Conservation (phyloP, 2,329 filamentous ascomycete species). For the Fusarium sp. region DNA sequence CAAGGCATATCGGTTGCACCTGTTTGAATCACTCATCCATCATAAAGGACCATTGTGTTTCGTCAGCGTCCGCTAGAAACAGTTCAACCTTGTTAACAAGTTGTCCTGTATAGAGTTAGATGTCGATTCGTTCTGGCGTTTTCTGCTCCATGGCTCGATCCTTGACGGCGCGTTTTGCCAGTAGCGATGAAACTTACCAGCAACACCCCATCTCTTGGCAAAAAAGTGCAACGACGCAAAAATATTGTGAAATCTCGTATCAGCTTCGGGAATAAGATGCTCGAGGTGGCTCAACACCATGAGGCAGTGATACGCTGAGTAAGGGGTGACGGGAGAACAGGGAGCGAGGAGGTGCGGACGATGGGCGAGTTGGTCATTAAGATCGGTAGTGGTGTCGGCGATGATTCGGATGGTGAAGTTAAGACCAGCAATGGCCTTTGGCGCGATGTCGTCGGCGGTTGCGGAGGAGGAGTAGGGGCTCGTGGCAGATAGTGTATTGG, state of each 20-base stretch:
- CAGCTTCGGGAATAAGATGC: conserved; percentile 53
- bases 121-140: not conserved
- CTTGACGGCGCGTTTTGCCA: conserved; percentile 21
- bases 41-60: conserved; percentile 46
- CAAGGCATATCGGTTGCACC: not conserved
- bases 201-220: conserved; percentile 55
- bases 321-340: conserved; percentile 55
- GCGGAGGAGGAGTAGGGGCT: conserved; percentile 39
- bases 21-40: conserved; percentile 38
- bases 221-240: conserved; percentile 55
- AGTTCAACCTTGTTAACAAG: conserved; percentile 50
- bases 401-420: conserved; percentile 58
- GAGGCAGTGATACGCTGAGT: conserved; percentile 55
- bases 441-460: conserved; percentile 49
- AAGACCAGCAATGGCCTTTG: conserved; percentile 56
- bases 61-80: conserved; percentile 49
- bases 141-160: conserved; percentile 9
- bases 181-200: conserved; percentile 45
- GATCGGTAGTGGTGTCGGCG: conserved; percentile 55
- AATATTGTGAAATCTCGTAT: conserved; percentile 53
- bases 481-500: conserved; percentile 42
- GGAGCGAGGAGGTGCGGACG: conserved; percentile 52
- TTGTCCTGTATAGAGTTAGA: conserved; percentile 46
- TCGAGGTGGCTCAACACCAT: conserved; percentile 54
- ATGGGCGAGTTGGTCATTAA: conserved; percentile 54